These are phyloP conservation scores for Pseudodiploospora longispora DNA, from an alignment of 2,329 filamentous ascomycete species.

Conservation along the genomic window DNA sequence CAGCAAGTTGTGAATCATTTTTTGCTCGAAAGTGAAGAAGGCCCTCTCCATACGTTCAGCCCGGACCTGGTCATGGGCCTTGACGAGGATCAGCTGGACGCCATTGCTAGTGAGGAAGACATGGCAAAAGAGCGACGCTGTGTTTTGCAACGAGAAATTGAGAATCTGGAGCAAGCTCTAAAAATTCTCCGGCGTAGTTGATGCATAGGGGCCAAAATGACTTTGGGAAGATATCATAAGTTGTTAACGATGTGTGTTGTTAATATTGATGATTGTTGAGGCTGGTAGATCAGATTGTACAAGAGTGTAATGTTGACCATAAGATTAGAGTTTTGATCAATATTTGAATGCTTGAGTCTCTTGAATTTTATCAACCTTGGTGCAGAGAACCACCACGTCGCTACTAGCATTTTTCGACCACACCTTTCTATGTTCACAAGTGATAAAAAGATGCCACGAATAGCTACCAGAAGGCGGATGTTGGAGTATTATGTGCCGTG, in stretches of 20 bases:
- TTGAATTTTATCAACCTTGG: too few relatives aligned
- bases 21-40: conserved; percentile 39
- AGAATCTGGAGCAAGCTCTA: conserved; percentile 32
- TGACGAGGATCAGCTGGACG: conserved; percentile 37
- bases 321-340: too few relatives aligned
- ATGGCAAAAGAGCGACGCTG: conserved; percentile 28
- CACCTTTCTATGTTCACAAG: too few relatives aligned
- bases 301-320: too few relatives aligned
- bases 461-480: too few relatives aligned
- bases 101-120: conserved; percentile 51
- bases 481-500: too few relatives aligned
- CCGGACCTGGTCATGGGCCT: conserved; percentile 42
- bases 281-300: too few relatives aligned
- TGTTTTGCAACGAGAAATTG: conserved; percentile 36
- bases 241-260: not conserved
- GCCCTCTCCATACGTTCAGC: conserved; percentile 46
- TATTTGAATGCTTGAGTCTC: too few relatives aligned
- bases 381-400: too few relatives aligned
- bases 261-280: too few relatives aligned
- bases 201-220: not conserved
- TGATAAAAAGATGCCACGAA: too few relatives aligned
- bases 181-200: conserved; percentile 11
- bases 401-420: too few relatives aligned
- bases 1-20: conserved; percentile 48
- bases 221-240: not conserved